Conservation (phyloP, 2,329 filamentous ascomycete species). For the Fusarium coicis region DNA sequence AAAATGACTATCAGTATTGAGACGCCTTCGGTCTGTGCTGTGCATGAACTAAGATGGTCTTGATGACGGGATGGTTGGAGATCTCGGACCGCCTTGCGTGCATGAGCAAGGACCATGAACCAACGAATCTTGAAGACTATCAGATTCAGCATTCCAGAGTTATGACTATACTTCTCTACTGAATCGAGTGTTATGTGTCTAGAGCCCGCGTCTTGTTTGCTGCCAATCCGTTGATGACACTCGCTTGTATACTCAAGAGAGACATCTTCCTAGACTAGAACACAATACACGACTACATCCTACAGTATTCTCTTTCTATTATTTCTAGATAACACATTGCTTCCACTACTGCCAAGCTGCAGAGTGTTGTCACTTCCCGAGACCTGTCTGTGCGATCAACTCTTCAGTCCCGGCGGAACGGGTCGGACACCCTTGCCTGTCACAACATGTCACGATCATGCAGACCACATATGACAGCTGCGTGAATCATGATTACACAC, state of each 20-base stretch:
- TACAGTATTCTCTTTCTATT: background rate
- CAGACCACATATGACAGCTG: background rate
- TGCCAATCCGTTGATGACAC: background rate
- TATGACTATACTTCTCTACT: rapidly evolving
- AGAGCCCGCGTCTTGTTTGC: background rate
- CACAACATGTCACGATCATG: conserved; percentile 16
- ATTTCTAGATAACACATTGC: background rate
- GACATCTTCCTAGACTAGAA: background rate
- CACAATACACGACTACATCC: background rate
- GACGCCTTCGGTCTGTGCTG: background rate
- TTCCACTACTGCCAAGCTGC: background rate
- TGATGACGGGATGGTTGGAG: background rate
- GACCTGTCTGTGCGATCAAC: background rate
- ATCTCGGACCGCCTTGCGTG: background rate
- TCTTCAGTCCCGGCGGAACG: background rate
- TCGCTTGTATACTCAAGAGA: background rate
- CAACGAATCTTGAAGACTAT: background rate
- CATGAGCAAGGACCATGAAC: background rate
- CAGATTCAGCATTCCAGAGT: background rate
- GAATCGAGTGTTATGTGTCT: background rate
- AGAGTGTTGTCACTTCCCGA: background rate
- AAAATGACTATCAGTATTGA: background rate
- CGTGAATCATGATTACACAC: background rate
- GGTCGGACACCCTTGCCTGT: conserved; percentile 2
- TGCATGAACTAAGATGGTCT: conserved; percentile 4